These are phyloP conservation scores for Metarhizium humberi DNA, from an alignment of 2,329 filamentous ascomycete species.

Conservation along the genomic window DNA sequence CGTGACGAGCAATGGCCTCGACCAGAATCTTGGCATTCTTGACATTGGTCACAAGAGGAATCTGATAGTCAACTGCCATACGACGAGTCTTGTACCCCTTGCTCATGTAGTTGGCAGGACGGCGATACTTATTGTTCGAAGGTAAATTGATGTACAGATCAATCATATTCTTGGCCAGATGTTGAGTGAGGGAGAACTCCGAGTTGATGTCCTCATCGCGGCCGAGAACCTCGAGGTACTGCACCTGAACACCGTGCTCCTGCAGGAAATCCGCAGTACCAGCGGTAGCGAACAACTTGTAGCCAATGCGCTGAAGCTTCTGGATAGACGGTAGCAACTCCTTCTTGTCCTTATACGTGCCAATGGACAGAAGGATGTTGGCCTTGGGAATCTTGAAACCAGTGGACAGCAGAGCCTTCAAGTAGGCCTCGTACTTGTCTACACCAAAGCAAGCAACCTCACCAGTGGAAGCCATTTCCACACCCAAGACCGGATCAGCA, in stretches of 20 bases:
- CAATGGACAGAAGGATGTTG: slow-evolving; percentile 91
- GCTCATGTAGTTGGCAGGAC: slow-evolving; percentile 97
- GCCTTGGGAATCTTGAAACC: slow-evolving; percentile 94
- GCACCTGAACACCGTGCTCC: slow-evolving; percentile 83
- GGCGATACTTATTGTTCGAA: slow-evolving; percentile 95
- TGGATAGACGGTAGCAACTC: slow-evolving; percentile 91
- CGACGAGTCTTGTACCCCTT: slow-evolving; percentile 93
- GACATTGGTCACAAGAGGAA: slow-evolving; percentile 93
- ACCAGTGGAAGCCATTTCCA: slow-evolving; percentile 98
- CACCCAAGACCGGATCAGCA: slow-evolving; percentile 90
- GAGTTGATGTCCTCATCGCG: slow-evolving; percentile 79
- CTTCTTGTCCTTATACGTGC: slow-evolving; percentile 94
- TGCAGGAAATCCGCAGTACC: slow-evolving; percentile 95
- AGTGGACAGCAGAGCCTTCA: slow-evolving; percentile 91
- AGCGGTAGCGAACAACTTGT: slow-evolving; percentile 90
- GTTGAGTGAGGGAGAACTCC: slow-evolving; percentile 94
- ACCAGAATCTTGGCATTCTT: slow-evolving; percentile 98
- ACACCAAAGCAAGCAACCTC: slow-evolving; percentile 94
- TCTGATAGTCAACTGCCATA: slow-evolving; percentile 97
- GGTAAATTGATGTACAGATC: slow-evolving; percentile 98
- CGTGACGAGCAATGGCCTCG: slow-evolving; percentile 86
- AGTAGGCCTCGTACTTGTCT: slow-evolving; percentile 95
- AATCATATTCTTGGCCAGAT: slow-evolving; percentile 95
- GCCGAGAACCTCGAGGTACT: slow-evolving; percentile 83
- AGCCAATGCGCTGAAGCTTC: slow-evolving; percentile 84